Base-by-base conservation (phyloP, 495 filamentous ascomycete genomes). In the Neurospora sp. region DNA sequence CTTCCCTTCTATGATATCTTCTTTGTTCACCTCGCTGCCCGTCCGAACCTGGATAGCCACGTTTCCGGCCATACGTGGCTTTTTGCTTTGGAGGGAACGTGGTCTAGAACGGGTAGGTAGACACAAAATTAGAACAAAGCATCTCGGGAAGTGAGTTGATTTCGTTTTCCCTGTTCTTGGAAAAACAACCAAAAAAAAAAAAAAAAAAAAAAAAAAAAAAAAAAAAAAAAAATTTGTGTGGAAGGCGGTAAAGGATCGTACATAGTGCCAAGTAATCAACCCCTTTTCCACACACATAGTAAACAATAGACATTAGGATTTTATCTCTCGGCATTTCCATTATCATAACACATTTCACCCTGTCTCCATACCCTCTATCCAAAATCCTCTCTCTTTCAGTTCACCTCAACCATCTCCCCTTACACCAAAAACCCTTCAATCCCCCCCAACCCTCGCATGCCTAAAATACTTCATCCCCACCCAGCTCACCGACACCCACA, bases 391-490 rank as follows among this genome's bases (percentile, higher is more conserved):
- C 5, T 59, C 11, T 28, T 15, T 15, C 8, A 3, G 6, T 42
- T 42, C 43, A 15, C 48, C 48, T 59, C 21, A 9, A 24, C 21
- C 45, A 21, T 21, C 45, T 24, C 1, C 48, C 17, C 17, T 6
- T 19, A 39, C 9, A 48, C n/a, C 21, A 59, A 13, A 54, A 62
- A 7, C 28, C 38, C 39, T 13, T 78, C 73, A 87, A 74, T 86
- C 85, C 19, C 83, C 82, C 45, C 81, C 84, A 24, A 98, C 96
- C 83, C 97, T 96, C 7, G 96, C 95, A 87, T 99, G 96, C 78
- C 93, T 90, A 78, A 99, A 99, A 82, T 98, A 98, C 82, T 99
- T 99, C 95, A 99, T 98, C 5, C 96, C 96, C 24, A 97, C 89
- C 96, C 96, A 99, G 17, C 96, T 96, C 72, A 96, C 90, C 39